Percentiles rank a stretch among this genome's conserved stretches.
Conservation (phyloP, 176 grass and related monocot genomes). For the Melocanna baccifera region DNA sequence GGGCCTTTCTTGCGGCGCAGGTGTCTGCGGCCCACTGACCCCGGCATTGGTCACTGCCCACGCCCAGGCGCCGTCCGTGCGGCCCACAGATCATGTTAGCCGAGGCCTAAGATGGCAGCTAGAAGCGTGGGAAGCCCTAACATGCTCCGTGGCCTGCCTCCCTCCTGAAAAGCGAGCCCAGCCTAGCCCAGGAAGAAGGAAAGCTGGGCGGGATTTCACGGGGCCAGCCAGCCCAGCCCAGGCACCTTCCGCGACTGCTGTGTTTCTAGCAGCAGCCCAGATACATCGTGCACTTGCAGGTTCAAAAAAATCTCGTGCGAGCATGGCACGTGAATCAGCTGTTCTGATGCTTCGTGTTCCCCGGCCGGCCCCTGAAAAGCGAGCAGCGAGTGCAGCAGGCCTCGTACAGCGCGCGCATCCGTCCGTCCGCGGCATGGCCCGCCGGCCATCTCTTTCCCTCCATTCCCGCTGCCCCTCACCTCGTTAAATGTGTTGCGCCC, state of each 20-base stretch:
- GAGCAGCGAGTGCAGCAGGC: background rate
- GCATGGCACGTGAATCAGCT: background rate
- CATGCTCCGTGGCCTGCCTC: too few relatives aligned
- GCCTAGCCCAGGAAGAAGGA: background rate
- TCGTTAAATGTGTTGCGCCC: background rate
- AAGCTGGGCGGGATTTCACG: background rate
- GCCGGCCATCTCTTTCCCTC: background rate
- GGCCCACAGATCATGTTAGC: too few relatives aligned
- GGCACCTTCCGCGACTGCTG: background rate
- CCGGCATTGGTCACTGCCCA: too few relatives aligned
- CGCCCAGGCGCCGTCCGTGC: too few relatives aligned
- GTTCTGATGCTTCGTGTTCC: background rate
- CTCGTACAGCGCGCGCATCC: background rate
- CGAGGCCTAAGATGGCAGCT: too few relatives aligned
- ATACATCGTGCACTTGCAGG: background rate
- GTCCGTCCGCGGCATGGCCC: background rate
- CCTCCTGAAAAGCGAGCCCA: too few relatives aligned
- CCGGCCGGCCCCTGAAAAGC: background rate
- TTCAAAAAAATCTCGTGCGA: background rate
- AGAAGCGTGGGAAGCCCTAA: too few relatives aligned
- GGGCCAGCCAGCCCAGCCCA: background rate
- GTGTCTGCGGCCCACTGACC: too few relatives aligned
- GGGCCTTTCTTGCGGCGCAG: too few relatives aligned
- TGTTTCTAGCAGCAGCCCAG: too few relatives aligned
- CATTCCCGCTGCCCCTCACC: background rate